Evolutionary conservation across 305 asterid species (phyloP), one percentile per base, ranked within the genome.

Genomic region (Rubia balearica): DNA sequence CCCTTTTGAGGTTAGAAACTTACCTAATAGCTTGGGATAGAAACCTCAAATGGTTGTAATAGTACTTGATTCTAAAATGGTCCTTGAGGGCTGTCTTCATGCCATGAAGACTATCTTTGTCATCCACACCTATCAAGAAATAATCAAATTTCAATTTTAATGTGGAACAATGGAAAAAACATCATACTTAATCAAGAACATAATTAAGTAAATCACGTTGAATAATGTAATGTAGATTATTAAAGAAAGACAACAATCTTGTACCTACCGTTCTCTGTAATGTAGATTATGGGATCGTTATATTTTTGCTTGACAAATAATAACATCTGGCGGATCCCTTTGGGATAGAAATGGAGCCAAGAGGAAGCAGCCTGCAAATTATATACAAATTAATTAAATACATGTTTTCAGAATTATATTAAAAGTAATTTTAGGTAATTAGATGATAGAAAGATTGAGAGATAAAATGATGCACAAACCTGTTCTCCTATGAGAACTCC

Each of bases 261-360:
- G 3, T 5, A 13, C 27, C 8, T 74, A 74, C 78, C 78, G 3
- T 74, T 74, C 43, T 74, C 78, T 8, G 78, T 74, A 17, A 74
- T 68, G 62, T 74, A 74, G 51, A 74, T 68, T 4, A 16, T n/a
- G 43, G 78, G 73, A 46, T 68, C 16, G 0, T 74, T 68, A 22
- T 60, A 74, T 30, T 46, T 49, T 9, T 40, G 19, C 61, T 74
- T 74, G 30, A 69, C 53, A 14, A 68, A 60, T 4, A 68, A 13
- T 0, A 74, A 41, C 27, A 74, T 68, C 1, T 68, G 22, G 10
- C 30, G 36, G 3, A 74, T 19, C 6, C 78, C 78, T 61, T 12
- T 9, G 5, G 78, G 78, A 22, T 74, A 74, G 4, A 61, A 42
- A 67, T 68, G 62, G 17, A 73, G 64, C 76, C 76, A 41, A 61